Conservation (phyloP, 257 asterid species). For the Solanum rostratum region DNA sequence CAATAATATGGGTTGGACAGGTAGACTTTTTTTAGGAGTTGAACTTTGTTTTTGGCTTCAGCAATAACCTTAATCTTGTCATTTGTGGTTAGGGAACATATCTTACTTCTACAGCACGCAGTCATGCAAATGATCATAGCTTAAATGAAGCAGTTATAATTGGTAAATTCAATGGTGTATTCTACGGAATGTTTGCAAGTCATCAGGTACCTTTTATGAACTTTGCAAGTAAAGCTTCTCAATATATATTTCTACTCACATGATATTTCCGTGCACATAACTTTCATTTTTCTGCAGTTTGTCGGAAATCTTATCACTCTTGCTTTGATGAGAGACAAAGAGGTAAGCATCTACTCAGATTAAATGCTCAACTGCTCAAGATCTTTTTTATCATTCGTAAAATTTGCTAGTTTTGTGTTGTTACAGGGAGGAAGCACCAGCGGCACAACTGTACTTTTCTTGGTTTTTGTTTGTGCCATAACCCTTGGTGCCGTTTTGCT, state of each 20-base stretch:
- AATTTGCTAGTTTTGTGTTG: background rate
- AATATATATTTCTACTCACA: background rate
- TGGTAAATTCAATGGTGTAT: slow-evolving; percentile 77
- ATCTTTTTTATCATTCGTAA: background rate
- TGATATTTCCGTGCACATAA: background rate
- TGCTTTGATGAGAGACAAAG: slow-evolving; percentile 56
- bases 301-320: slow-evolving; percentile 83
- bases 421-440: slow-evolving; percentile 79
- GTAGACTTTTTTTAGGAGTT: slow-evolving; percentile 14
- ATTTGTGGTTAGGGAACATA: slow-evolving; percentile 63
- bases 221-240: background rate
- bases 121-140: slow-evolving; percentile 50
- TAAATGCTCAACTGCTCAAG: background rate
- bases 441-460: slow-evolving; percentile 66
- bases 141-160: slow-evolving; percentile 67
- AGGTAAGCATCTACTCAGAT: slow-evolving; percentile 32
- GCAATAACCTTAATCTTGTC: background rate
- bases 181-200: slow-evolving; percentile 83
- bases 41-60: background rate
- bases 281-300: slow-evolving; percentile 36
- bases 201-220: slow-evolving; percentile 55
- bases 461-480: slow-evolving; percentile 69
- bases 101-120: slow-evolving; percentile 69
- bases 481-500: slow-evolving; percentile 69
- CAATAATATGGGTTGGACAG: slow-evolving; percentile 98